Evolutionary conservation across 179 eudicot species (phyloP), one percentile per base, ranked within the genome.

Genomic region (Actinidia arguta): DNA sequence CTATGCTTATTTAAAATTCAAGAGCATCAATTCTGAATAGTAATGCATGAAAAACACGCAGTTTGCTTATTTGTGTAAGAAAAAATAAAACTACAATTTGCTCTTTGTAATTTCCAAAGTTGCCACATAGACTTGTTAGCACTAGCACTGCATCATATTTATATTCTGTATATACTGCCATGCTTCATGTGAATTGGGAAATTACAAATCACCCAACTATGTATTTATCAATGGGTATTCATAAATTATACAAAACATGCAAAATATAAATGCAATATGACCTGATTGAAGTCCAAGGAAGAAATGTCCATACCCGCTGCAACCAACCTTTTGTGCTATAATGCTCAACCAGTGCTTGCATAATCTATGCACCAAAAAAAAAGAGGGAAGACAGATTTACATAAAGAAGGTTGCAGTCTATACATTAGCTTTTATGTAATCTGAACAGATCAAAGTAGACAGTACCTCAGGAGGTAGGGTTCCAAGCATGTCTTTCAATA

Each of bases 341-440:
- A 79, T 96, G 99, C 92, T 96, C 99, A 79, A 96, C 99, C 82
- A 96, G 87, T 80, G 94, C 99, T 94, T 96, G 99, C 99, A 96
- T 96, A 82, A 96, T 87, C 99, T 96, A 84, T 73, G 74, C 55
- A 48, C 50, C 75, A 44, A 75, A 64, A 79, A 67, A 83, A 44
- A 14, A 18, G 51, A 80, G n/a, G 76, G 78, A 68, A 77, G 69
- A 55, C 24, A 83, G 48, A 76, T 79, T 42, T 59, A 52, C 54
- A 8, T 14, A 56, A 0, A 64, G 66, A 18, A 55, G n/a, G 3
- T 8, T 5, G 20, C 10, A 71, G 54, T 22, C 52, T 67, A 46
- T 39, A 25, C 12, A 6, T 54, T 76, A 12, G 31, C 55, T 50
- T 36, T 47, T 50, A 6, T 59, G 16, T 56, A 68, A 31, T 63